Evolutionary conservation across 371 early-diverging fungal species (phyloP), one percentile per base, ranked within the genome.

Genomic region (Mycotypha africana): DNA sequence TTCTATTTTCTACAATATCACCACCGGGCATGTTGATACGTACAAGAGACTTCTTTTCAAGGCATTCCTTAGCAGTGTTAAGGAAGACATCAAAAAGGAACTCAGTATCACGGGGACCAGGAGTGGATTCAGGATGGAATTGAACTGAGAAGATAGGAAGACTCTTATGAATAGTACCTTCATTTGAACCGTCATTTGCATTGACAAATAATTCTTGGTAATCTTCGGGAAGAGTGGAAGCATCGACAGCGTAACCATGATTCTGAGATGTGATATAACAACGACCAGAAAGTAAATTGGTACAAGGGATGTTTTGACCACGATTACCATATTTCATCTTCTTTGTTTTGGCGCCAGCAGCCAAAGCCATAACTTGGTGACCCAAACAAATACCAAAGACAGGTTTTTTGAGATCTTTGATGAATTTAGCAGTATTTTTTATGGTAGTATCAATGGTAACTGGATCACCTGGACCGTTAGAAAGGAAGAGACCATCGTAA

Each of bases 241-340:
- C 84, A 70, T 95, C 88, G 48, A 97, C 97, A 10, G 94, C 95
- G 67, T 86, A 97, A 42, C 98, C 97, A 64, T 96, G 98, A 74
- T 97, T 97, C 75, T 91, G 91, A 28, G 95, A 92, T 2, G 95
- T 93, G 60, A 97, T 97, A 75, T 92, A 92, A 74, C 98, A 97
- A 35, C 95, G 88, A 50, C 95, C 90, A 37, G 93, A 92, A 47
- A 88, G 78, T 81, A 91, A 60, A 67, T 92, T 88, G 4, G 95
- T 95, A 78, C 97, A 96, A 22, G 98, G 98, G 60, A 97, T 96
- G 78, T 97, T 97, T 64, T 94, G 94, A 21, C 98, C 98, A 67
- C 98, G 92, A 80, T 97, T 97, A 64, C 98, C 98, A 58, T 90
- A 97, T 66, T 92, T 91, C 87, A 97, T 87, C 76, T 97, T 97